Percentiles rank a stretch among this genome's conserved stretches.
These are phyloP conservation scores for Williopsis jadinii DNA, from an alignment of 1,139 yeast genomes.

Conservation along the genomic window DNA sequence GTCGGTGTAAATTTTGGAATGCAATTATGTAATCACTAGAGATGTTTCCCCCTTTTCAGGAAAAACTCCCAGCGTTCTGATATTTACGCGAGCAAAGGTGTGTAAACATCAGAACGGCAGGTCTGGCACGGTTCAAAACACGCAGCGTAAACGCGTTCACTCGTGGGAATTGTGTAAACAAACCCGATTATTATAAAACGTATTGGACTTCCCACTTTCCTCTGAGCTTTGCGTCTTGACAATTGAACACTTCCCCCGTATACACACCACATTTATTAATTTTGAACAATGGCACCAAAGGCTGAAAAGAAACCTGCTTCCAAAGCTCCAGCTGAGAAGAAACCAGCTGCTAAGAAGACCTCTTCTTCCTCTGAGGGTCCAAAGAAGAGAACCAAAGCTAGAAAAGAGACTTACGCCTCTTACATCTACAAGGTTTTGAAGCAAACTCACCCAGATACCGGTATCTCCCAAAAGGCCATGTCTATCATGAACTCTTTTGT, in stretches of 20 bases:
- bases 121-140: too few relatives aligned
- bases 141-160: too few relatives aligned
- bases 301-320: constrained; percentile 99
- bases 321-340: constrained; percentile 98
- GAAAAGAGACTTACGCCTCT: constrained; percentile 99
- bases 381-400: constrained; percentile 95
- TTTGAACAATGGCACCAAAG: constrained; percentile 83
- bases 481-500: constrained; percentile 99
- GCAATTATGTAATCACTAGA: too few relatives aligned
- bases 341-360: constrained; percentile 82
- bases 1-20: too few relatives aligned
- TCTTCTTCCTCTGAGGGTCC: constrained; percentile 62
- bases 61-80: too few relatives aligned
- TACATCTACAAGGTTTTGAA: constrained; percentile 98
- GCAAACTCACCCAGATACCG: constrained; percentile 99
- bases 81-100: too few relatives aligned
- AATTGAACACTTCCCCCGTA: constrained; percentile 1
- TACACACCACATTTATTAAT: constrained; percentile 5
- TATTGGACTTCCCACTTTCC: too few relatives aligned
- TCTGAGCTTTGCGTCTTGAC: too few relatives aligned
- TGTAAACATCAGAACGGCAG: too few relatives aligned
- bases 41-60: too few relatives aligned
- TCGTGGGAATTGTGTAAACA: constrained; percentile 2
- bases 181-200: too few relatives aligned
- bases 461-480: constrained; percentile 99